Evolutionary conservation across 2,329 filamentous ascomycete species (phyloP), one percentile per base, ranked within the genome.

Genomic region (Lomentospora prolificans): DNA sequence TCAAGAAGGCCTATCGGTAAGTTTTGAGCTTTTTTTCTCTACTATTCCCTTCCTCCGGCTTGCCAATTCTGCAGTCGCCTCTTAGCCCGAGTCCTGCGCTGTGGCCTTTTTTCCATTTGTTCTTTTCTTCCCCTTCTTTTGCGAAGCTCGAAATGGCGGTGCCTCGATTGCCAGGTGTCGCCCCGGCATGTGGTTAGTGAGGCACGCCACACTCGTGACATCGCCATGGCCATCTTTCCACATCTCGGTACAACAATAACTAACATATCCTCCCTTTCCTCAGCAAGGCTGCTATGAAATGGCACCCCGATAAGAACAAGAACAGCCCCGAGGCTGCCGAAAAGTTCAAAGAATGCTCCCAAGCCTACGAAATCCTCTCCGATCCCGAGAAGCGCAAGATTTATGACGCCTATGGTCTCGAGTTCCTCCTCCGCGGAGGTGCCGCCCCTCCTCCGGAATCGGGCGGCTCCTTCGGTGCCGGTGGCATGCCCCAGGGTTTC

Each of bases 301-400:
- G 84, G 73, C 94, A 99, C 67, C 94, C 94, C 5, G 94, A 99
- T 77, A 99, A 97, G 79, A 99, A 97, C 79, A 91, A 91, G 71
- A 86, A 95, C 73, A 90, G 92, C 64, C 84, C 90, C 28, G 75
- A 83, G 54, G 89, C 92, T 7, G 78, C 83, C 58, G 94, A 97
- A 69, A 96, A 92, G 72, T 99, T 99, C 79, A 99, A 99, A 75
- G 94, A 97, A 70, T 88, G 90, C 61, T 96, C 90, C 1, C 91
- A 97, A 74, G 94, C 94, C 57, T 99, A 96, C 75, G 94, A 99
- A 74, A 95, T 99, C 63, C 84, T 99, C 3, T 95, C 90, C 59
- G 94, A 99, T 65, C 91, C 92, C 58, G 91, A 97, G 69, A 99
- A 97, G 74, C 87, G 94, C 65, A 94, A 95, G 71, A 85, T 86